Evolutionary conservation across 345 rosid genomes (phyloP).

Genomic region (Zanthoxylum bungeanum): DNA sequence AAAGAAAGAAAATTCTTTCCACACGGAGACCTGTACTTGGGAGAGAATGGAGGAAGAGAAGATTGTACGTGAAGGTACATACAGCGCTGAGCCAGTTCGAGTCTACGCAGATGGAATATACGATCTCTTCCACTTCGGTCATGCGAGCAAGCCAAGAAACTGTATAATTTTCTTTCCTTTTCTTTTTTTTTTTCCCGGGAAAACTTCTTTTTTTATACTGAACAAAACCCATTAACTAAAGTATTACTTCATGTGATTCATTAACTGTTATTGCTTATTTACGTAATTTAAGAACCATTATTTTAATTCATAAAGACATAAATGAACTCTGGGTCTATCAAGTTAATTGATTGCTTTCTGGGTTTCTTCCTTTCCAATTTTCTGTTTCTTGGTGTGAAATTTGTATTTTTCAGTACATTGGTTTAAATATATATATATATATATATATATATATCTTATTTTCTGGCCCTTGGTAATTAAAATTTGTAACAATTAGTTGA

Average conservation of each 20-base stretch:
- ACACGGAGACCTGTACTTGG: no score
- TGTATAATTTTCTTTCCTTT: conserved; percentile 17
- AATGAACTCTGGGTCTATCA: no score
- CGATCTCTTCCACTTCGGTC: conserved; percentile 72
- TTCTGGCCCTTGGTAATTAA: not conserved
- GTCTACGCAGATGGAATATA: conserved; percentile 69
- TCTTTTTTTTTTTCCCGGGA: not conserved
- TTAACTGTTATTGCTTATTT: not conserved
- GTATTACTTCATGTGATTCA: not conserved
- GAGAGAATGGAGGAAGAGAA: conserved; percentile 12
- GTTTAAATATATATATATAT: no score
- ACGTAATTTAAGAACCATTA: not conserved
- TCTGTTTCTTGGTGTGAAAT: not conserved
- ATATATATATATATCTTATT: no score
- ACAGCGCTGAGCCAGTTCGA: conserved; percentile 27
- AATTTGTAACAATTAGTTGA: not conserved
- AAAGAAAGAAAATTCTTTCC: no score
- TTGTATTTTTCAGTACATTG: not conserved
- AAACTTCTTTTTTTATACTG: not conserved
- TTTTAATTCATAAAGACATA: no score
- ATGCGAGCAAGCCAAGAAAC: conserved; percentile 73
- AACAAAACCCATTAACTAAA: not conserved
- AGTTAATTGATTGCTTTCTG: not conserved
- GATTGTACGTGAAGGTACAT: not conserved
- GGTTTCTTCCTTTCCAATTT: not conserved